phyloP scores from a whole-genome alignment of 2,329 filamentous ascomycete species.

The Harringtonia lauricola region DNA sequence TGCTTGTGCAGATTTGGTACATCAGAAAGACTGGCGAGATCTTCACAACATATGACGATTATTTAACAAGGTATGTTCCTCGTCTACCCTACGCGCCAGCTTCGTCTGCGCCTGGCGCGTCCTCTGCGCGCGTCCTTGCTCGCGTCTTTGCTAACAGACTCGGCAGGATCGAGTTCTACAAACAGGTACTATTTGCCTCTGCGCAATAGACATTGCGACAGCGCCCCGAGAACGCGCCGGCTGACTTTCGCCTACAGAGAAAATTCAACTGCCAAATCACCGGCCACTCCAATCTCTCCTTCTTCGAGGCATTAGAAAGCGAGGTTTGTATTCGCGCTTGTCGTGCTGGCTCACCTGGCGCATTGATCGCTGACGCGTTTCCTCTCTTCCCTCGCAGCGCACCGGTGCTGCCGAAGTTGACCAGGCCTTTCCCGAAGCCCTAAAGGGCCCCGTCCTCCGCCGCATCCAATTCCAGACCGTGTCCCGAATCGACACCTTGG shows the following conservation, averaged over 20 bases:
- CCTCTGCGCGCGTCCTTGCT: background rate
- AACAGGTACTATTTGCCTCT: conserved; percentile 59
- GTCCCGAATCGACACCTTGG: conserved; percentile 75
- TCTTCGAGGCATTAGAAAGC: conserved; percentile 85
- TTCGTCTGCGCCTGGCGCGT: background rate
- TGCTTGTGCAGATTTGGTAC: conserved; percentile 63
- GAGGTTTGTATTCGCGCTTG: conserved; percentile 51
- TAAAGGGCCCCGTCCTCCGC: conserved; percentile 83
- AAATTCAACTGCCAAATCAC: conserved; percentile 95
- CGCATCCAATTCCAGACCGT: conserved; percentile 86
- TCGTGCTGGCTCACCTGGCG: conserved; percentile 7
- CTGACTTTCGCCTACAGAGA: conserved; percentile 39
- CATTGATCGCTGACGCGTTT: background rate
- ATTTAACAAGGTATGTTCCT: conserved; percentile 61
- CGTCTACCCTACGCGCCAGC: too few relatives aligned
- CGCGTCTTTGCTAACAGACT: conserved; percentile 19
- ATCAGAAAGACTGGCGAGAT: conserved; percentile 85
- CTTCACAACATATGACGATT: conserved; percentile 80
- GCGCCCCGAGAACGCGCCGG: background rate
- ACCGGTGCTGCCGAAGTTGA: conserved; percentile 82
- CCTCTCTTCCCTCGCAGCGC: conserved; percentile 45
- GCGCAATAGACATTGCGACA: too few relatives aligned
- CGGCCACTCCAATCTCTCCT: conserved; percentile 80
- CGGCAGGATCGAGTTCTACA: conserved; percentile 80
- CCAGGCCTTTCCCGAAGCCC: conserved; percentile 77